Percentiles rank a stretch among this genome's conserved stretches.
Conservation (phyloP, 2,329 filamentous ascomycete species). For the Penicillium sp. region DNA sequence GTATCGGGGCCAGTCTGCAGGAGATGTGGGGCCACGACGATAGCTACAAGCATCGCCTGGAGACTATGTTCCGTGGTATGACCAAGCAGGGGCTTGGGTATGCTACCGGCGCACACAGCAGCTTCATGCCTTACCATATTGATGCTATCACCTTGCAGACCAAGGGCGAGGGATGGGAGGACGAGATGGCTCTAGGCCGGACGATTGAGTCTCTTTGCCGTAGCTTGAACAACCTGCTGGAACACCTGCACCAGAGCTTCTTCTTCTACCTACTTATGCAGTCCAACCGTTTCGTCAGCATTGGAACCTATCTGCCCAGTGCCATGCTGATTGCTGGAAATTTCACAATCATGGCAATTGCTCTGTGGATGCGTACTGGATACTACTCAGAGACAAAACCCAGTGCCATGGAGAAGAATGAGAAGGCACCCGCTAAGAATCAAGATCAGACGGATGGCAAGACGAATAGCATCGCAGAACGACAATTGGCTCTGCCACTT, state of each 20-base stretch:
- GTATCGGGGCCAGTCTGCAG: constrained; percentile 78
- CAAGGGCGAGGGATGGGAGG: constrained; percentile 88
- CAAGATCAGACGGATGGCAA: constrained; percentile 14
- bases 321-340: constrained; percentile 96
- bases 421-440: constrained; percentile 25
- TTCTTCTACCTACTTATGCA: constrained; percentile 98
- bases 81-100: constrained; percentile 85
- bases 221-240: constrained; percentile 91
- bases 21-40: constrained; percentile 77
- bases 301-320: constrained; percentile 92
- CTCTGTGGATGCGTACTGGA: constrained; percentile 89
- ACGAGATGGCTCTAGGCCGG: constrained; percentile 92
- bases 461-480: constrained; percentile 30
- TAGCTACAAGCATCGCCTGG: constrained; percentile 75
- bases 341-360: constrained; percentile 93
- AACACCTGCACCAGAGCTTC: constrained; percentile 97
- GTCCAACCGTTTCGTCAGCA: constrained; percentile 89
- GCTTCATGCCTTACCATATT: constrained; percentile 96
- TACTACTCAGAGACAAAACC: constrained; percentile 39
- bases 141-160: constrained; percentile 93
- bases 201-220: constrained; percentile 87
- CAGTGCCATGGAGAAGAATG: constrained; percentile 32
- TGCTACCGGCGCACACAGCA: constrained; percentile 86
- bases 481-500: constrained; percentile 55
- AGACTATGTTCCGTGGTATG: constrained; percentile 91